Evolutionary conservation across 1,284 basidiomycete genomes (phyloP), one percentile per base, ranked within the genome.

Genomic region (Malassezia nana): DNA sequence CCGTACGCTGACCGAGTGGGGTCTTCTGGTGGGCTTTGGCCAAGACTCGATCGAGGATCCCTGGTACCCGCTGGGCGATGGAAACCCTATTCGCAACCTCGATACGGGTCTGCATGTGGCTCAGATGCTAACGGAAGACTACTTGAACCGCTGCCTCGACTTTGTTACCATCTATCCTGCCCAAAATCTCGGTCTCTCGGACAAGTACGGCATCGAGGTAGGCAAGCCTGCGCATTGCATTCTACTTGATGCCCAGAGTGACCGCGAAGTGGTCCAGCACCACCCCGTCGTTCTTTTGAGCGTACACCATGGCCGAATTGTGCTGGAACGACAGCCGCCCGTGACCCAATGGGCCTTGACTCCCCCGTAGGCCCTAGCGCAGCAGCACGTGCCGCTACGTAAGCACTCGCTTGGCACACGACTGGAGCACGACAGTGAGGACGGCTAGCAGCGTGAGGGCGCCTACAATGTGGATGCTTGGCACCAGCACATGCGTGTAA

Each of bases 1-100:
- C 8, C 26, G 29, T 7, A 44, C 29, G 2, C 28, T 44, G 12
- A 13, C 42, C 15, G 42, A 44, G 29, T 44, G 42, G 28, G 28
- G 42, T 18, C n/a, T 44, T 6, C 25, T 28, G 10, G 42, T 44
- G 10, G 42, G 26, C 6, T 44, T 44, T 31, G 26, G 42, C 15
- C 42, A 44, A 18, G 42, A 44, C 42, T 44, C 42, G 28, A 44
- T 44, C 29, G 42, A 44, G 42, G 42, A 44, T 31, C 42, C 42
- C 9, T 44, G 42, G 42, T 44, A 44, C 42, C 42, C 42, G 6
- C 10, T 44, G 7, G 42, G 42, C 6, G 26, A 29, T 16, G 42
- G 42, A 15, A 44, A 44, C 18, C 42, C 42, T n/a, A 13, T 44
- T 6, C 42, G 42, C 18, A 44, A 44, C 10, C 29, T 44, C n/a